Conservation (phyloP, 1,284 basidiomycete genomes). For the Bondarzewia mesenterica region DNA sequence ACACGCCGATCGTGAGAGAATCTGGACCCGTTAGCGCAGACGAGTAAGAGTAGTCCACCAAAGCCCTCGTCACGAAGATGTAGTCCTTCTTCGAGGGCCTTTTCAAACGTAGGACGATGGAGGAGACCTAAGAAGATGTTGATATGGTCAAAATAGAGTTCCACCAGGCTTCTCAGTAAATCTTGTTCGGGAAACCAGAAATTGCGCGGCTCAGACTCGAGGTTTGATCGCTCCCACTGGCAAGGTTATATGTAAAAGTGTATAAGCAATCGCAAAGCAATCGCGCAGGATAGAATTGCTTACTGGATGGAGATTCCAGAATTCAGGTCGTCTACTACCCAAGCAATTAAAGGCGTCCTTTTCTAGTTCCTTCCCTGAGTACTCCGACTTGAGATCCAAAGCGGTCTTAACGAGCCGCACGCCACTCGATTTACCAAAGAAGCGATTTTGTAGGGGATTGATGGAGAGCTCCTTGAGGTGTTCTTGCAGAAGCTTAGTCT, state of each 20-base stretch:
- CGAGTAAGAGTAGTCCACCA: conserved; percentile 59
- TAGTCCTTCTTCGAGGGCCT: conserved; percentile 44
- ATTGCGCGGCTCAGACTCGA: conserved; percentile 22
- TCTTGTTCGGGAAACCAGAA: conserved; percentile 53
- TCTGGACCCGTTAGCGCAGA: conserved; percentile 70
- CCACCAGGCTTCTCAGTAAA: conserved; percentile 52
- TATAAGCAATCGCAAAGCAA: background rate
- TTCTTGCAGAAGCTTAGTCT: conserved; percentile 10
- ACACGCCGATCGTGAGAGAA: conserved; percentile 64
- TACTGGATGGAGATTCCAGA: conserved; percentile 22
- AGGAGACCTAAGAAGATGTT: conserved; percentile 68
- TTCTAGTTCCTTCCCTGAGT: conserved; percentile 20
- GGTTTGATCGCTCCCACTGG: conserved; percentile 25
- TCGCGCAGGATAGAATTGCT: conserved; percentile 1
- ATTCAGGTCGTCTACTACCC: conserved; percentile 17
- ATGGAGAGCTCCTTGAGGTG: conserved; percentile 15
- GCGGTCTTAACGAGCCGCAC: conserved; percentile 41
- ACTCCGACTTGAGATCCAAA: conserved; percentile 41
- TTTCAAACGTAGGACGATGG: conserved; percentile 70
- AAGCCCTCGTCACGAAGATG: conserved; percentile 57
- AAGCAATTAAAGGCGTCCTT: conserved; percentile 7
- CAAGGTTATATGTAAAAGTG: too few species aligned
- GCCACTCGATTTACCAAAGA: conserved; percentile 47
- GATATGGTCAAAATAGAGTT: conserved; percentile 58
- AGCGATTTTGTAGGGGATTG: conserved; percentile 28